A percentile compares a stretch with the other conserved stretches of the same genome.
These are phyloP conservation scores for Starmerella lactis-condensi DNA, from an alignment of 805 yeast genomes.

Conservation along the genomic window DNA sequence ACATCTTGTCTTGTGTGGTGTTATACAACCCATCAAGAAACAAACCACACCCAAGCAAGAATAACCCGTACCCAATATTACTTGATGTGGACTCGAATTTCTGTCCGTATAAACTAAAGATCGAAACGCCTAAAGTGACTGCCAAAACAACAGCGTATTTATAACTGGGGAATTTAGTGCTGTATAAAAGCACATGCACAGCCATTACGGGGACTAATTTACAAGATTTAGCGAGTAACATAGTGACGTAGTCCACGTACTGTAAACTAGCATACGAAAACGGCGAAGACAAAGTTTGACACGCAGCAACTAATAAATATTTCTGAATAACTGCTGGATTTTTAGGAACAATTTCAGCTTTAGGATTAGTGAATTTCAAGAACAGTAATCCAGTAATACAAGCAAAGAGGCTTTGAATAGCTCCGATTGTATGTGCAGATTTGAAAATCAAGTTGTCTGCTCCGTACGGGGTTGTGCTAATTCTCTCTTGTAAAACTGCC, in stretches of 20 bases:
- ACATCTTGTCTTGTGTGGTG: conserved; percentile 77
- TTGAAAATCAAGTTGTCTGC: conserved; percentile 36
- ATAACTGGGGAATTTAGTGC: conserved; percentile 49
- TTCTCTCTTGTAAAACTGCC: conserved; percentile 82
- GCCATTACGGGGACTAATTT: conserved; percentile 88
- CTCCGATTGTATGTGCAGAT: conserved; percentile 62
- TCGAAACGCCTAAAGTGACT: conserved; percentile 69
- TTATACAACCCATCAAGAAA: conserved; percentile 82
- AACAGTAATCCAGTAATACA: conserved; percentile 47
- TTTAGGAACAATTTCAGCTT: conserved; percentile 17
- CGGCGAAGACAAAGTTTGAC: conserved; percentile 71
- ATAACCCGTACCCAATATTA: conserved; percentile 35
- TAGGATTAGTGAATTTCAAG: conserved; percentile 22
- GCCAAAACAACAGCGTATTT: conserved; percentile 59
- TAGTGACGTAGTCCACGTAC: conserved; percentile 74
- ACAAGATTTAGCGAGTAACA: conserved; percentile 76
- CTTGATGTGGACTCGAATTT: conserved; percentile 5
- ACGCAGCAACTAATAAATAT: conserved; percentile 22
- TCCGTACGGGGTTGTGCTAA: conserved; percentile 60
- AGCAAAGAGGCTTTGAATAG: conserved; percentile 59
- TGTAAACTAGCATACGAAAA: conserved; percentile 58
- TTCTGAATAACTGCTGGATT: conserved; percentile 11
- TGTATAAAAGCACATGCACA: conserved; percentile 54
- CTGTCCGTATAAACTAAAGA: conserved; percentile 41
- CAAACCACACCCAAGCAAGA: conserved; percentile 41